Evolutionary conservation across 176 grass and related monocot species (phyloP).

Genomic region (Thalia dealbata): DNA sequence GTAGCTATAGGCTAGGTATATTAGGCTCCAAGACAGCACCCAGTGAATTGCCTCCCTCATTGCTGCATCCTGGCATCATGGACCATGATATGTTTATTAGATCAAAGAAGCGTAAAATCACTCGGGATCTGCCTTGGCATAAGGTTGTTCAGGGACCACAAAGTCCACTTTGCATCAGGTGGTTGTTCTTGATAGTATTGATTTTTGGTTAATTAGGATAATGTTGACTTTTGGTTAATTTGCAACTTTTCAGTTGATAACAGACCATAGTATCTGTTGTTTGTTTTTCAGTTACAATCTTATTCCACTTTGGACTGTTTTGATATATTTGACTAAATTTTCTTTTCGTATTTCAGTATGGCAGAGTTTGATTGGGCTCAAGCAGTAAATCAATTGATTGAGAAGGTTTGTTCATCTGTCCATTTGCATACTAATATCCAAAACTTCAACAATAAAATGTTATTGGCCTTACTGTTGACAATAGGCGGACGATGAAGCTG

Average conservation of each 20-base stretch:
- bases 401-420: conserved; percentile 21
- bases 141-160: conserved; percentile 16
- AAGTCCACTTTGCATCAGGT: conserved; percentile 25
- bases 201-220: neutral
- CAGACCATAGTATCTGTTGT: neutral
- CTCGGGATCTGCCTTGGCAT: conserved; percentile 20
- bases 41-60: neutral
- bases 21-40: neutral
- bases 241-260: neutral
- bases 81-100: conserved; percentile 5
- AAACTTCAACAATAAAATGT: neutral
- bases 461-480: neutral
- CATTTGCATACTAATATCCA: neutral
- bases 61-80: neutral
- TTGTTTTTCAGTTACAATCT: neutral
- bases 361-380: conserved; percentile 20
- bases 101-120: conserved; percentile 26
- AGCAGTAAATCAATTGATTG: conserved; percentile 24
- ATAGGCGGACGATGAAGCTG: conserved; percentile 30
- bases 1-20: neutral
- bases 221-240: neutral
- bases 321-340: neutral
- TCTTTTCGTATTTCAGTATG: neutral
- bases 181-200: conserved; percentile 4
- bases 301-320: neutral